Conservation (phyloP, 2,329 filamentous ascomycete species). For the Penicillium sp. region DNA sequence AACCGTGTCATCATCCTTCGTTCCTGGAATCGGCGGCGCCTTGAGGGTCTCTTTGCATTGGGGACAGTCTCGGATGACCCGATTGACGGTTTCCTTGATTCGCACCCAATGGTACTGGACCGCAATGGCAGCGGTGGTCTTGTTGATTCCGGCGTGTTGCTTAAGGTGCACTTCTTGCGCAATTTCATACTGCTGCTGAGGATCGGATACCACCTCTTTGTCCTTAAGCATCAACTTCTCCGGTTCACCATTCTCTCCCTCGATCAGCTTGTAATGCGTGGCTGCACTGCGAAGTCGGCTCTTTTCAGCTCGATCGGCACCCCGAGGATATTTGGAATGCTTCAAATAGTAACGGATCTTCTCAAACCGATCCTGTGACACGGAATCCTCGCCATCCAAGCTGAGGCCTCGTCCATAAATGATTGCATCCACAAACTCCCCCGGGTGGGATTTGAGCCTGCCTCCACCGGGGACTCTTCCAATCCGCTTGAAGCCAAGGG, state of each 20-base stretch:
- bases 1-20: constrained; percentile 26
- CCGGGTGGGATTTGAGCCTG: constrained; percentile 63
- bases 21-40: constrained; percentile 39
- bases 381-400: constrained; percentile 69
- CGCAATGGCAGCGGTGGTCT: constrained; percentile 89
- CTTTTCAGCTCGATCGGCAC: constrained; percentile 92
- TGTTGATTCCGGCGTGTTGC: constrained; percentile 91
- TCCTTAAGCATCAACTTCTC: constrained; percentile 94
- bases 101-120: constrained; percentile 96
- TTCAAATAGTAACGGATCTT: constrained; percentile 98
- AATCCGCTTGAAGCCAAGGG: constrained; percentile 85
- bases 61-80: constrained; percentile 85
- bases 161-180: constrained; percentile 68
- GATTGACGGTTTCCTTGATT: constrained; percentile 94
- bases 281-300: constrained; percentile 86
- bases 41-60: constrained; percentile 81
- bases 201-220: constrained; percentile 92
- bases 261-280: constrained; percentile 82
- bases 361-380: constrained; percentile 94
- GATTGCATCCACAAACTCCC: constrained; percentile 66
- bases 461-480: constrained; percentile 71
- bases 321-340: constrained; percentile 85
- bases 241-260: constrained; percentile 43
- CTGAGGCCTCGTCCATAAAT: constrained; percentile 65
- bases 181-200: constrained; percentile 83